These are phyloP conservation scores for Aspergillus nanangensis DNA, from an alignment of 495 filamentous ascomycete species.

Conservation along the genomic window DNA sequence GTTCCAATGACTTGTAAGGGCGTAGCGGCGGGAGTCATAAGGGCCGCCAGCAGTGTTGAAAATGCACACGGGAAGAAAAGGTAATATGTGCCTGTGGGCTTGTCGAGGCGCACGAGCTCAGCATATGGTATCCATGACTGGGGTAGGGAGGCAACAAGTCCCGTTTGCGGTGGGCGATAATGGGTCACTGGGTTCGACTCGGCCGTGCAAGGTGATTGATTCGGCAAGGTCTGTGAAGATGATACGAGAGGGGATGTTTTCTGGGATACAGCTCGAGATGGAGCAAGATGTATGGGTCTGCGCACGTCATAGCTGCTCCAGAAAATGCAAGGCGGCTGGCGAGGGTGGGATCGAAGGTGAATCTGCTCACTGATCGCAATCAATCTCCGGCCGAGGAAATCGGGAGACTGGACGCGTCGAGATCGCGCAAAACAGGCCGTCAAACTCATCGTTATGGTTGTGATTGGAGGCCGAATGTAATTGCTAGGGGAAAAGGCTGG, in stretches of 20 bases:
- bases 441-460: too few relatives aligned
- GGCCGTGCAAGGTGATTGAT: not conserved
- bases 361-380: too few relatives aligned
- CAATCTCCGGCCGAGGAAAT: too few relatives aligned
- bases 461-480: too few relatives aligned
- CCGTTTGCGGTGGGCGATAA: constrained; percentile 69
- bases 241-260: not conserved
- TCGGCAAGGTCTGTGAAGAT: not conserved
- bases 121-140: constrained; percentile 80
- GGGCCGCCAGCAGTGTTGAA: constrained; percentile 62
- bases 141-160: constrained; percentile 74
- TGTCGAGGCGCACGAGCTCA: constrained; percentile 90
- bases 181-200: constrained; percentile 16
- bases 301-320: too few relatives aligned
- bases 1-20: constrained; percentile 62
- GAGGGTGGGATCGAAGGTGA: too few relatives aligned
- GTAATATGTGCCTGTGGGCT: constrained; percentile 92
- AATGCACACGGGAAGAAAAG: constrained; percentile 94
- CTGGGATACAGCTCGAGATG: too few relatives aligned
- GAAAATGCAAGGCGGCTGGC: too few relatives aligned
- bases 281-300: too few relatives aligned
- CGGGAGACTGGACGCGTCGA: too few relatives aligned
- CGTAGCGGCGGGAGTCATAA: constrained; percentile 50
- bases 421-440: too few relatives aligned
- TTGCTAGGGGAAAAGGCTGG: too few relatives aligned